Percentiles rank a stretch among this genome's conserved stretches.
Evolutionary conservation across 2,329 filamentous ascomycete species (phyloP).

Genomic region (Epichloe brachyelytri): DNA sequence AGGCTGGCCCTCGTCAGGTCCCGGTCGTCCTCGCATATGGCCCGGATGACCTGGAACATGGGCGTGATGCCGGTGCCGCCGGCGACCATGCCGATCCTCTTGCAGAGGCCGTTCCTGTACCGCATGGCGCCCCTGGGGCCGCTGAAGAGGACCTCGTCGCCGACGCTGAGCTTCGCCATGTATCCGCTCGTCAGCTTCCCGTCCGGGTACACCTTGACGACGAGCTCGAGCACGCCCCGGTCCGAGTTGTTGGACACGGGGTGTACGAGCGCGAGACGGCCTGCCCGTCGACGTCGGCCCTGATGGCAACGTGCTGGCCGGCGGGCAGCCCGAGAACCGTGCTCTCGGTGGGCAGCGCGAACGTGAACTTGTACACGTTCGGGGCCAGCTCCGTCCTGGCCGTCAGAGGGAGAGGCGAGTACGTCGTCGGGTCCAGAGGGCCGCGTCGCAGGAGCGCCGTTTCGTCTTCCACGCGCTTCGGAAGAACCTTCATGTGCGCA

Average conservation of each 20-base stretch:
- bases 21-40: slow-evolving; percentile 46
- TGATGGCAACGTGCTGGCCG: slow-evolving; percentile 43
- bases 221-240: slow-evolving; percentile 34
- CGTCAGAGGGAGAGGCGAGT: slow-evolving; percentile 32
- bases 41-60: slow-evolving; percentile 43
- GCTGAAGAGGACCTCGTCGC: slow-evolving; percentile 37
- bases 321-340: slow-evolving; percentile 40
- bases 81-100: slow-evolving; percentile 37
- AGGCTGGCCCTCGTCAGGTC: slow-evolving; percentile 45
- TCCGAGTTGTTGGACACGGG: slow-evolving; percentile 36
- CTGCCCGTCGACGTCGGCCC: slow-evolving; percentile 31
- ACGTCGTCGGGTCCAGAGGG: slow-evolving; percentile 18
- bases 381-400: slow-evolving; percentile 27
- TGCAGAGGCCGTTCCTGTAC: slow-evolving; percentile 29
- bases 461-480: slow-evolving; percentile 9
- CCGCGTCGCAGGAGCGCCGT: neutral
- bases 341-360: slow-evolving; percentile 30
- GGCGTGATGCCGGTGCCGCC: slow-evolving; percentile 13
- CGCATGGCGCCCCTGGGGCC: slow-evolving; percentile 45
- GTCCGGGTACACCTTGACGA: slow-evolving; percentile 38
- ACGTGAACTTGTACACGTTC: slow-evolving; percentile 32
- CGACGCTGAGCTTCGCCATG: slow-evolving; percentile 31
- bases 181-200: slow-evolving; percentile 37
- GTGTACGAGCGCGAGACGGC: slow-evolving; percentile 40
- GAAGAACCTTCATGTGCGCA: slow-evolving; percentile 27